These are phyloP conservation scores for Stagonosporopsis tanaceti DNA, from an alignment of 2,329 filamentous ascomycete genomes.

Conservation along the genomic window DNA sequence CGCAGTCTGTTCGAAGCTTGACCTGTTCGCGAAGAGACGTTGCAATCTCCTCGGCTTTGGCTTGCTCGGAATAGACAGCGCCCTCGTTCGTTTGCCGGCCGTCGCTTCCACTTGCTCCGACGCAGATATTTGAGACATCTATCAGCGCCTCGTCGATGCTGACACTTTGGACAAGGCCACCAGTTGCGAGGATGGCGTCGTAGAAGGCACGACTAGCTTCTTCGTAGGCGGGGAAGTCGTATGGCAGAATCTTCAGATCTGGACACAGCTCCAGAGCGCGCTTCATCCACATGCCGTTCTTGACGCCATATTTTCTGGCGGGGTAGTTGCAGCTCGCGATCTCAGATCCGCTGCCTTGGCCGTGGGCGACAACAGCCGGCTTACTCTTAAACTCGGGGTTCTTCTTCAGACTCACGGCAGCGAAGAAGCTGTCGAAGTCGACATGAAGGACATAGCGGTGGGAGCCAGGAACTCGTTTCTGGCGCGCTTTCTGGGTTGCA, in stretches of 20 bases:
- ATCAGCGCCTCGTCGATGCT: slow-evolving; percentile 95
- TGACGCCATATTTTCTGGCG: slow-evolving; percentile 83
- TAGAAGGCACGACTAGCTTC: slow-evolving; percentile 90
- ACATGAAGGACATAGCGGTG: slow-evolving; percentile 91
- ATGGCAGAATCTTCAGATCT: slow-evolving; percentile 86
- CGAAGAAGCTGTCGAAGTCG: slow-evolving; percentile 99
- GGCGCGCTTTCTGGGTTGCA: slow-evolving; percentile 58
- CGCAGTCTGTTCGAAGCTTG: slow-evolving; percentile 78
- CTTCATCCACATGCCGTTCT: slow-evolving; percentile 99
- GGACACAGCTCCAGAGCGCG: slow-evolving; percentile 82
- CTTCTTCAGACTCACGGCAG: slow-evolving; percentile 84
- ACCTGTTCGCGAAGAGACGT: slow-evolving; percentile 71
- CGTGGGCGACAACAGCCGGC: slow-evolving; percentile 88
- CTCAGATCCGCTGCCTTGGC: slow-evolving; percentile 83
- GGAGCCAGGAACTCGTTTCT: slow-evolving; percentile 66
- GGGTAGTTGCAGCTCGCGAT: slow-evolving; percentile 98
- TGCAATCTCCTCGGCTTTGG: slow-evolving; percentile 77
- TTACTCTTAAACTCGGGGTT: slow-evolving; percentile 78
- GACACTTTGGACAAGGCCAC: slow-evolving; percentile 90
- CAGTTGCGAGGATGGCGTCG: slow-evolving; percentile 78
- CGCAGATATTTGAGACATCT: slow-evolving; percentile 77
- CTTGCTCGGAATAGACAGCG: slow-evolving; percentile 78
- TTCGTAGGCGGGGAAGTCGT: slow-evolving; percentile 95
- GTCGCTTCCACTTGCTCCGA: slow-evolving; percentile 70
- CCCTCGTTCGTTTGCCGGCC: slow-evolving; percentile 71